Evolutionary conservation across 768 basidiomycete species (phyloP).

Genomic region (Russula virescens): DNA sequence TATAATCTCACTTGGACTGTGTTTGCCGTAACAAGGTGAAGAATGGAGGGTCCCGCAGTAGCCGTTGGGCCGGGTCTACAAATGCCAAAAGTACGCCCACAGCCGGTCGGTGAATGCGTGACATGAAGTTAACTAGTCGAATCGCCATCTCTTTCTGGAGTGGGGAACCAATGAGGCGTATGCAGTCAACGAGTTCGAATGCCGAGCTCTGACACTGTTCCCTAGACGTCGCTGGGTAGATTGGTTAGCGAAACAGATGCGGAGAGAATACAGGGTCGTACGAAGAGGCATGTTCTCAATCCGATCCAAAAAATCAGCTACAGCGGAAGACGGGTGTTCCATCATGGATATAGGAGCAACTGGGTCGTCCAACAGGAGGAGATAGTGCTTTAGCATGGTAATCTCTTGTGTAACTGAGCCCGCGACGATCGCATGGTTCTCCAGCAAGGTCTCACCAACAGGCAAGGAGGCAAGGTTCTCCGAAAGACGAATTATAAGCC

Average conservation of each 20-base stretch:
- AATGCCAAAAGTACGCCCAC: slow-evolving; percentile 40
- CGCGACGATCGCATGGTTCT: slow-evolving; percentile 26
- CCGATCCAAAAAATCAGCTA: slow-evolving; percentile 41
- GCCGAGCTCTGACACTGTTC: slow-evolving; percentile 36
- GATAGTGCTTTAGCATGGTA: slow-evolving; percentile 34
- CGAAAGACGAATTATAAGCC: slow-evolving; percentile 33
- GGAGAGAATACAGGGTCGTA: slow-evolving; percentile 32
- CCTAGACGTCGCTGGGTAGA: slow-evolving; percentile 35
- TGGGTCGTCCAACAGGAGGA: slow-evolving; percentile 32
- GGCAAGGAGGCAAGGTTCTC: slow-evolving; percentile 37
- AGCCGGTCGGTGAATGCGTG: slow-evolving; percentile 38
- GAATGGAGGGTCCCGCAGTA: slow-evolving; percentile 33
- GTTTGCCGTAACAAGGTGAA: not conserved
- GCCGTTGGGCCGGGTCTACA: slow-evolving; percentile 38
- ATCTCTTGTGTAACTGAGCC: slow-evolving; percentile 43
- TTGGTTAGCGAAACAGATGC: not conserved
- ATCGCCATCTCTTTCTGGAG: slow-evolving; percentile 36
- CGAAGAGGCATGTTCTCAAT: slow-evolving; percentile 42
- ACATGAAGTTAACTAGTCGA: slow-evolving; percentile 38
- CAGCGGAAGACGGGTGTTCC: slow-evolving; percentile 26
- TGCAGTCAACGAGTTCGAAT: slow-evolving; percentile 58
- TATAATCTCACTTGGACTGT: slow-evolving; percentile 3
- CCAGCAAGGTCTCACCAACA: slow-evolving; percentile 29
- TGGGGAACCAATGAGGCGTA: slow-evolving; percentile 42
- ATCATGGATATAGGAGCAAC: not conserved